These are phyloP conservation scores for Spergularia azorica DNA, from an alignment of 179 eudicot genomes.

Conservation along the genomic window DNA sequence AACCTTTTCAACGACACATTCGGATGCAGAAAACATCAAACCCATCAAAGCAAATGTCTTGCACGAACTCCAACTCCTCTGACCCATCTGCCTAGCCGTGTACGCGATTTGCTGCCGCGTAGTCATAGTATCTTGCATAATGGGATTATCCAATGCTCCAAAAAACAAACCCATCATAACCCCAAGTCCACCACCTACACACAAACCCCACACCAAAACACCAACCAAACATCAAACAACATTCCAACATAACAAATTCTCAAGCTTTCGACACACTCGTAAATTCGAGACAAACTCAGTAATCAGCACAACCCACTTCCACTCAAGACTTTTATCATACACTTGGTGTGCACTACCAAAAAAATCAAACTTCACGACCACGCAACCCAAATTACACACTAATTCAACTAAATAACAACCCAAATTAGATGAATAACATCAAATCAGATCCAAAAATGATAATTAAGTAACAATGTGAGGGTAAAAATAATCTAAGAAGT, in stretches of 20 bases:
- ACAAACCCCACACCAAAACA: neutral
- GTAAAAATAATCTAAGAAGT: neutral
- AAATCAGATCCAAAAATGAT: neutral
- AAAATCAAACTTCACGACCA: neutral
- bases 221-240: neutral
- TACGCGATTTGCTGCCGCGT: constrained; percentile 63
- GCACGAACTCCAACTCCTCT: constrained; percentile 87
- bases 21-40: constrained; percentile 72
- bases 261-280: neutral
- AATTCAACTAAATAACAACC: neutral
- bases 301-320: neutral
- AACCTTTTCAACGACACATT: constrained; percentile 91
- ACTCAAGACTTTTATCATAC: constrained; percentile 29
- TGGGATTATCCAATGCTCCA: constrained; percentile 77
- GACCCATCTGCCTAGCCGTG: constrained; percentile 87
- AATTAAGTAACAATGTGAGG: neutral
- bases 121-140: constrained; percentile 76
- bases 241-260: neutral
- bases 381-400: neutral
- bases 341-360: constrained; percentile 22
- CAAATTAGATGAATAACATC: neutral
- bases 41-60: constrained; percentile 95
- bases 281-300: neutral
- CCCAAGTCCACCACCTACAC: constrained; percentile 88
- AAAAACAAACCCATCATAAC: constrained; percentile 78